phyloP scores from a whole-genome alignment of 2,329 filamentous ascomycete genomes.

The Colletotrichum kahawae region DNA sequence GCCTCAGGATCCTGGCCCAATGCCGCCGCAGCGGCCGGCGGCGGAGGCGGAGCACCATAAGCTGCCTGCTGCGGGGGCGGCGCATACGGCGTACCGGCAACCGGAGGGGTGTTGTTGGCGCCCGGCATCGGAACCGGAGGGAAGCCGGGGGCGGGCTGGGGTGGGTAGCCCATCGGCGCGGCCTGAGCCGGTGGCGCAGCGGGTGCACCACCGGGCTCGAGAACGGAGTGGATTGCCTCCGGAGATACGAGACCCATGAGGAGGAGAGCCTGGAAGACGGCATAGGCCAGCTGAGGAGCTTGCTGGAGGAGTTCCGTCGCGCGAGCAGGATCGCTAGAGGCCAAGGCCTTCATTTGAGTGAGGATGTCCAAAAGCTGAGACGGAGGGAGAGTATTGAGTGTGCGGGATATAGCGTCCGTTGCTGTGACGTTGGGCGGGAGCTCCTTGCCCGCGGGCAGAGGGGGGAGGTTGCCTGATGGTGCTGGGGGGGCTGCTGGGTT shows the following conservation, averaged over 20 bases:
- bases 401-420: slow-evolving; percentile 90
- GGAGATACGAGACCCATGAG: slow-evolving; percentile 93
- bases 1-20: slow-evolving; percentile 67
- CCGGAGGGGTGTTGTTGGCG: slow-evolving; percentile 54
- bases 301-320: slow-evolving; percentile 86
- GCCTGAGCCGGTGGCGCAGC: slow-evolving; percentile 34
- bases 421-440: slow-evolving; percentile 82
- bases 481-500: slow-evolving; percentile 27
- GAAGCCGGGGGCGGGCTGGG: slow-evolving; percentile 34
- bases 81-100: slow-evolving; percentile 49
- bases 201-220: slow-evolving; percentile 61
- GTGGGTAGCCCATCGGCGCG: slow-evolving; percentile 22
- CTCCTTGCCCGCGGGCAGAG: slow-evolving; percentile 84
- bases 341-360: slow-evolving; percentile 90
- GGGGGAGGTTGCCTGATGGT: slow-evolving; percentile 68
- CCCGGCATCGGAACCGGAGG: slow-evolving; percentile 33
- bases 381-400: slow-evolving; percentile 83
- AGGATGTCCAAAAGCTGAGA: slow-evolving; percentile 92
- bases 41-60: slow-evolving; percentile 36
- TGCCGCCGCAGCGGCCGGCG: slow-evolving; percentile 34
- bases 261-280: slow-evolving; percentile 91
- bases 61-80: slow-evolving; percentile 43
- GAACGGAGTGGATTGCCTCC: slow-evolving; percentile 78
- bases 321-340: slow-evolving; percentile 79
- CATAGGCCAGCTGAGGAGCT: slow-evolving; percentile 91